A percentile compares a stretch with the other conserved stretches of the same genome.
These are phyloP conservation scores for Pilasporangium apinafurcum DNA, from an alignment of 352 stramenopile species.

Conservation along the genomic window DNA sequence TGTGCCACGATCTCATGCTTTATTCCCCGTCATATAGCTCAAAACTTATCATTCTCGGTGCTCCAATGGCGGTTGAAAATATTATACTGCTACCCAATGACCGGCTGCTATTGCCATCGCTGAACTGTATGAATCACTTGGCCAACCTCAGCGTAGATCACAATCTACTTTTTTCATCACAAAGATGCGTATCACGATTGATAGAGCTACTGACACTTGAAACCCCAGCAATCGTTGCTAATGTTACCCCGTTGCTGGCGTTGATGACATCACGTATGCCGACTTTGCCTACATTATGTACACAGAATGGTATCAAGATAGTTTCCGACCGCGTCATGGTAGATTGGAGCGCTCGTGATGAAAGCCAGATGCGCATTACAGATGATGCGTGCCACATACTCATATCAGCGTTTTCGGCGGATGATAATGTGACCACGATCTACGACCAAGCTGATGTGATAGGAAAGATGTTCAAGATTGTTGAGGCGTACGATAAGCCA, in stretches of 20 bases:
- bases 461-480: slow-evolving; percentile 39
- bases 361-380: slow-evolving; percentile 13
- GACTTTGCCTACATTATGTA: slow-evolving; percentile 36
- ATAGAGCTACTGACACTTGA: slow-evolving; percentile 7
- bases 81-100: slow-evolving; percentile 33
- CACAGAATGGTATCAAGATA: slow-evolving; percentile 28
- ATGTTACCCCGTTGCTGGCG: slow-evolving; percentile 37
- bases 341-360: slow-evolving; percentile 9
- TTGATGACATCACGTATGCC: slow-evolving; percentile 41
- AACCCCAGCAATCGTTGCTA: slow-evolving; percentile 17
- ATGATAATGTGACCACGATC: slow-evolving; percentile 33
- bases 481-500: slow-evolving; percentile 16
- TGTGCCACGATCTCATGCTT: slow-evolving; percentile 34
- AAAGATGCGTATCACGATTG: slow-evolving; percentile 14
- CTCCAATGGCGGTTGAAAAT: slow-evolving; percentile 34
- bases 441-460: slow-evolving; percentile 47
- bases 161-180: slow-evolving; percentile 18
- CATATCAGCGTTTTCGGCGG: slow-evolving; percentile 27
- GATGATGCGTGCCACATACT: slow-evolving; percentile 47
- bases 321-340: slow-evolving; percentile 20
- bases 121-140: slow-evolving; percentile 22
- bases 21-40: slow-evolving; percentile 27
- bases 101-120: slow-evolving; percentile 25
- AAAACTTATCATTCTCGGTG: slow-evolving; percentile 24
- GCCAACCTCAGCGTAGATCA: slow-evolving; percentile 10